Percentiles rank a stretch among this genome's conserved stretches.
These are phyloP conservation scores for Colletotrichum gloeosporioides DNA, from an alignment of 2,329 filamentous ascomycete species.

Conservation along the genomic window DNA sequence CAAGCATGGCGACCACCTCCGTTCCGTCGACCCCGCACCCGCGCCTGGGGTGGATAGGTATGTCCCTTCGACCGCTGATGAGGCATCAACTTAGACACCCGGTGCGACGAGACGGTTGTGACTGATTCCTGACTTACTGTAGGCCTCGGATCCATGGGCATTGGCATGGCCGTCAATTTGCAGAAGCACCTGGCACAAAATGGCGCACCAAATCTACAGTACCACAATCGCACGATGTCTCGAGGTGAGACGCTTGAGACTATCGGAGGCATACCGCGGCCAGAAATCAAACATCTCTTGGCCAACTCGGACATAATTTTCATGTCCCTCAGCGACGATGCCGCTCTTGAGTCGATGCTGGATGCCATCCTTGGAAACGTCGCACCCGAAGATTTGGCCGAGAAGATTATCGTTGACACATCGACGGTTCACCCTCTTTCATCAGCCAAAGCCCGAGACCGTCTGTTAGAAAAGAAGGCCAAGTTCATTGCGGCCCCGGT, in stretches of 20 bases:
- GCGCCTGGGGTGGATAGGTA: conserved; percentile 19
- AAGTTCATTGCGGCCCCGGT: conserved; percentile 51
- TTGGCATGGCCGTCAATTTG: conserved; percentile 53
- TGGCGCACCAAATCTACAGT: conserved; percentile 34
- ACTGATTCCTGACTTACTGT: not conserved
- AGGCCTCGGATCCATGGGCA: conserved; percentile 58
- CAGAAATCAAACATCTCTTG: conserved; percentile 31
- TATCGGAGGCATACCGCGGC: conserved; percentile 30
- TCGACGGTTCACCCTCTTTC: conserved; percentile 55
- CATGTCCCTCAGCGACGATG: conserved; percentile 48
- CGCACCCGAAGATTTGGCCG: conserved; percentile 23
- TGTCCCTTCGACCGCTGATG: not conserved
- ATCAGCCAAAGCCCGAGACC: conserved; percentile 31
- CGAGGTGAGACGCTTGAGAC: conserved; percentile 39
- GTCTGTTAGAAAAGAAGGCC: conserved; percentile 33
- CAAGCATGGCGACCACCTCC: not conserved
- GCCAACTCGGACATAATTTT: conserved; percentile 38
- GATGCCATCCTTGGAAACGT: conserved; percentile 29
- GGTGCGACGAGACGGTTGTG: not conserved
- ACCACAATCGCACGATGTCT: conserved; percentile 53
- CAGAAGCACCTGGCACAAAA: conserved; percentile 42
- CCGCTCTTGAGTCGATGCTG: conserved; percentile 38
- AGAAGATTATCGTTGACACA: conserved; percentile 54
- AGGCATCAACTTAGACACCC: not conserved
- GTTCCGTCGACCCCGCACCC: not conserved